Conservation (phyloP, 192 early-diverging fungal genomes). For the Coemansia aciculifera region DNA sequence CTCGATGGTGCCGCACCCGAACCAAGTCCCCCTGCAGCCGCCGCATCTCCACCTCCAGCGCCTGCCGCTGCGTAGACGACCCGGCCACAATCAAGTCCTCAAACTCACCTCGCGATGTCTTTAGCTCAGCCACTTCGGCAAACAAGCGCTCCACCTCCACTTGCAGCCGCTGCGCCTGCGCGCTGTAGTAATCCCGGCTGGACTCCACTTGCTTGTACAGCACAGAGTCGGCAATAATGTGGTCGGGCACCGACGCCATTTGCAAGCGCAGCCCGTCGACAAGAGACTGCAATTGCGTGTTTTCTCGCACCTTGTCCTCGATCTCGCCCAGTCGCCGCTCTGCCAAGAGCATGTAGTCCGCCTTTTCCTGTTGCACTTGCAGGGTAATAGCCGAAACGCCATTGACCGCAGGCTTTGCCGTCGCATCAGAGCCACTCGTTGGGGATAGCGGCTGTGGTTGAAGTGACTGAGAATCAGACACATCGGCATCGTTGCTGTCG, state of each 20-base stretch:
- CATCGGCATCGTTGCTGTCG: conserved; percentile 1
- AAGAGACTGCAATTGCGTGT: conserved; percentile 48
- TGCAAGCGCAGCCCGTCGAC: conserved; percentile 55
- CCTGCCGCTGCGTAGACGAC: conserved; percentile 42
- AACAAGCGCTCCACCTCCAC: conserved; percentile 44
- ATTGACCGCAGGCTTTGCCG: neutral
- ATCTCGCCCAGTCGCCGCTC: conserved; percentile 56
- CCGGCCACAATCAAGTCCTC: conserved; percentile 45
- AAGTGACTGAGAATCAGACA: neutral
- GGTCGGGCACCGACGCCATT: conserved; percentile 53
- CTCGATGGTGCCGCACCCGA: conserved; percentile 58
- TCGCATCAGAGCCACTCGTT: neutral
- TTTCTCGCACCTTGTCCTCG: conserved; percentile 54
- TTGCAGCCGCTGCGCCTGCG: conserved; percentile 52
- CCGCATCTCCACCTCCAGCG: conserved; percentile 57
- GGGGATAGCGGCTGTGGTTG: conserved; percentile 4
- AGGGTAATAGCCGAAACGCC: conserved; percentile 19
- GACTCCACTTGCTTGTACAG: conserved; percentile 55
- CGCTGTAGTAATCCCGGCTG: conserved; percentile 54
- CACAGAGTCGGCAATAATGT: conserved; percentile 54
- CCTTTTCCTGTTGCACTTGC: conserved; percentile 46
- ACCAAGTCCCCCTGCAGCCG: conserved; percentile 57
- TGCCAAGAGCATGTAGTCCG: conserved; percentile 51
- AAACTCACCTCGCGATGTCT: conserved; percentile 37
- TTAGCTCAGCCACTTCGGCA: conserved; percentile 47